phyloP scores from a whole-genome alignment of 257 asterid species.

The Plantago elongata region DNA sequence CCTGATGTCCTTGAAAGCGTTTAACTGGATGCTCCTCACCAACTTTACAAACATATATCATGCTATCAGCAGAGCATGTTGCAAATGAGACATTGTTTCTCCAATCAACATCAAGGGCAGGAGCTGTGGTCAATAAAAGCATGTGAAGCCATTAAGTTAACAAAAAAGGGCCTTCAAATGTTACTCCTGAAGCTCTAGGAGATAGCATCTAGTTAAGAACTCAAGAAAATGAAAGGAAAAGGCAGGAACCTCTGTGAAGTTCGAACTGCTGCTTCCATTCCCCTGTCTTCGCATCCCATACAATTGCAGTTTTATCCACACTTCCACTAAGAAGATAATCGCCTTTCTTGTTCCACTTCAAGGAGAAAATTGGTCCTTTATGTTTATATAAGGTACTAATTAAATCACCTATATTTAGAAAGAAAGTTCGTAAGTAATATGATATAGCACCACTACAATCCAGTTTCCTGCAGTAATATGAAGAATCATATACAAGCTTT shows the following conservation, averaged over 20 bases:
- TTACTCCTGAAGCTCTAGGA: not conserved
- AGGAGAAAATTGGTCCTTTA: conserved; percentile 92
- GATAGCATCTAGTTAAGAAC: not conserved
- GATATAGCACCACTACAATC: not conserved
- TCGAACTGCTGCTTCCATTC: conserved; percentile 95
- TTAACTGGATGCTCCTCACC: conserved; percentile 83
- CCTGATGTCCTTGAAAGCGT: conserved; percentile 88
- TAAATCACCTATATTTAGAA: conserved; percentile 67
- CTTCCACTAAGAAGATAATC: conserved; percentile 95
- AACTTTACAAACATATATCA: conserved; percentile 91
- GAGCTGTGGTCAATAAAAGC: conserved; percentile 46
- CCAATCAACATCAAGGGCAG: conserved; percentile 98
- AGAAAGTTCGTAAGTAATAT: conserved; percentile 17
- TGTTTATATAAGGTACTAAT: conserved; percentile 76
- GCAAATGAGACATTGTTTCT: conserved; percentile 83
- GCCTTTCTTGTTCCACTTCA: conserved; percentile 99
- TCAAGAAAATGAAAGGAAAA: conserved; percentile 16
- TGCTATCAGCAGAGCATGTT: conserved; percentile 95
- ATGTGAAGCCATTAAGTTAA: conserved; percentile 3
- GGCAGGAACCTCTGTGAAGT: conserved; percentile 71
- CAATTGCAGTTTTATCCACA: conserved; percentile 94
- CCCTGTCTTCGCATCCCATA: conserved; percentile 94
- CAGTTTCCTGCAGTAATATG: no score
- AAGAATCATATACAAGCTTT: no score
- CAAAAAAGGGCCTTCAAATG: not conserved